Conservation (phyloP, 352 stramenopile genomes). For the Globisporangium viniferum region DNA sequence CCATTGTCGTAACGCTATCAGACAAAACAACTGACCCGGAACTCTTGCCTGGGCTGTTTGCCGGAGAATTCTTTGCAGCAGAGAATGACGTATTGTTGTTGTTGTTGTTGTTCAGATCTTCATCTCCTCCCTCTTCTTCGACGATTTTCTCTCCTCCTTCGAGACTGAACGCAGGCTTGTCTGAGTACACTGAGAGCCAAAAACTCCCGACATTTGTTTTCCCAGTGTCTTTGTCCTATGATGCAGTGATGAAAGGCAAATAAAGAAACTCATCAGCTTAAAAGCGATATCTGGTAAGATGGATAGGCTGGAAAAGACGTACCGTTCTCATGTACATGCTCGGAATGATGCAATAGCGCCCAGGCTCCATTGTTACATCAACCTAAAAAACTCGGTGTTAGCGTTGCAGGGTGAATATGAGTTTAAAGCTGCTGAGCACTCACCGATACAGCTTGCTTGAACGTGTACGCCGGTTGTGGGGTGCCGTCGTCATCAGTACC, state of each 20-base stretch:
- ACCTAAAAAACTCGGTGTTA: slow-evolving; percentile 27
- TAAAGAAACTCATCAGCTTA: background rate
- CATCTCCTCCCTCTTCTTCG: slow-evolving; percentile 75
- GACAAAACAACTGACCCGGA: slow-evolving; percentile 26
- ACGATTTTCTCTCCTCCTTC: slow-evolving; percentile 75
- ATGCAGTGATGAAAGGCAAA: background rate
- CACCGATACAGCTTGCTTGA: slow-evolving; percentile 82
- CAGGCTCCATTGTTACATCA: slow-evolving; percentile 66
- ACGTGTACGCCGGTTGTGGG: slow-evolving; percentile 71
- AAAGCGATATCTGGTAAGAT: background rate
- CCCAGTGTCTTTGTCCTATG: slow-evolving; percentile 69
- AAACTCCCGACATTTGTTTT: slow-evolving; percentile 79
- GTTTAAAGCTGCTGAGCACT: background rate
- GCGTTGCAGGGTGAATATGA: background rate
- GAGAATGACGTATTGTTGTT: background rate
- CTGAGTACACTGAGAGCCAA: slow-evolving; percentile 80
- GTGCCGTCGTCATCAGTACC: slow-evolving; percentile 66
- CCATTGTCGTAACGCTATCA: slow-evolving; percentile 33
- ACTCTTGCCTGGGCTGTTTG: slow-evolving; percentile 31
- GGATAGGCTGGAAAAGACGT: slow-evolving; percentile 8
- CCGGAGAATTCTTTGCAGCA: slow-evolving; percentile 14
- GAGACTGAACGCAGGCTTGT: slow-evolving; percentile 60
- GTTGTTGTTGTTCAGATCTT: slow-evolving; percentile 22
- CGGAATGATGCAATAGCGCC: slow-evolving; percentile 76
- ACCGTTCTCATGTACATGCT: slow-evolving; percentile 89